Evolutionary conservation across 345 rosid genomes (phyloP), one percentile per base, ranked within the genome.

Genomic region (Clarkia xantiana): DNA sequence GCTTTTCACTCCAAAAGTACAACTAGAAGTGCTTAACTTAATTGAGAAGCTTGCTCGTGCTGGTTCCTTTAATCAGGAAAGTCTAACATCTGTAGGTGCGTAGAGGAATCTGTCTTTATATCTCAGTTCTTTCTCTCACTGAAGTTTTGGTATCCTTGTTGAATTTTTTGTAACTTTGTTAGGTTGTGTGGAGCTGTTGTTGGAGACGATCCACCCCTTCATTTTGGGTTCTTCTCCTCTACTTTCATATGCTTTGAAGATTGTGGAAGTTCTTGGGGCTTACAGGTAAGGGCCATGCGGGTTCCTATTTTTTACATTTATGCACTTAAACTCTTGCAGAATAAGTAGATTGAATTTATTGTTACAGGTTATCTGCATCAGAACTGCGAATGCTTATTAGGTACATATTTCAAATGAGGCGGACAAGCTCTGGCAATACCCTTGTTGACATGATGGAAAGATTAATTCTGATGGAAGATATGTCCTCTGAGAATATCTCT

Each of bases 361-460:
- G 62, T 59, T 71, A 66, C 74, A 93, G 99, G 90, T 78, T 93
- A 74, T 87, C 96, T 61, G 71, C 91, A 50, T 78, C 90, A 49
- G 99, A 93, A 71, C 84, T 93, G 54, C 83, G 87, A 53, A 67
- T 73, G 46, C 86, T 93, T 63, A 64, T 84, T 61, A 76, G 95
- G 72, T 93, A 84, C 63, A 67, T 87, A 65, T 51, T 93, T 60
- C 99, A 82, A 63, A 84, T 74, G 82, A 84, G 86, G 71, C 67
- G 62, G 73, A 72, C 70, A 80, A 77, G 74, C 52, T 84, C 95
- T 34, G 84, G 90, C 43, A 82, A 68, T 70, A 67, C 67, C 52
- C 68, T 93, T 51, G 90, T 87, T 75, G 96, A 78, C 52, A 87
- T 80, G 95, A 74, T 87, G 96, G 96, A 87, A 70, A 80, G 78